These are phyloP conservation scores for Passalora sequoiae DNA, from an alignment of 2,329 filamentous ascomycete species.

Conservation along the genomic window DNA sequence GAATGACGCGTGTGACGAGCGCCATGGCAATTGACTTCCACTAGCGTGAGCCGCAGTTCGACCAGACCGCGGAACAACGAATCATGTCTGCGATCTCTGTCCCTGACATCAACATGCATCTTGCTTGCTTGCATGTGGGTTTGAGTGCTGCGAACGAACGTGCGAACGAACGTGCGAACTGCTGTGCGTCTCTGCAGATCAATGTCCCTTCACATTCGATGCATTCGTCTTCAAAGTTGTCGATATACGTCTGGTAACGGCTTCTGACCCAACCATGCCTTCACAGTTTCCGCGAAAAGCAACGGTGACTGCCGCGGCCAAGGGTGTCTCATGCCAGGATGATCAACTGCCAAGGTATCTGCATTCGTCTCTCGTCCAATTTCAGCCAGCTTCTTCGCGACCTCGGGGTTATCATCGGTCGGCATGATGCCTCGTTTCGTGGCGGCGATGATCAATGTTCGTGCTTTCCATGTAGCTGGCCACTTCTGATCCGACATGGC, in stretches of 20 bases:
- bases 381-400: conserved; percentile 19
- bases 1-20: background rate
- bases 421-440: conserved; percentile 25
- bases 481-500: conserved; percentile 12
- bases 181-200: too few relatives aligned
- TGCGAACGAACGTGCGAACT: too few relatives aligned
- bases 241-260: conserved; percentile 16
- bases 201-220: background rate
- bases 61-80: background rate
- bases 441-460: conserved; percentile 25
- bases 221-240: background rate
- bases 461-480: conserved; percentile 19
- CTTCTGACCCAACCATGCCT: conserved; percentile 17
- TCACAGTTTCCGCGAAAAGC: conserved; percentile 23
- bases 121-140: too few relatives aligned
- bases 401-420: conserved; percentile 20
- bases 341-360: conserved; percentile 19
- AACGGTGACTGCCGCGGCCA: conserved; percentile 26
- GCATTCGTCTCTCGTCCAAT: conserved; percentile 17
- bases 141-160: background rate
- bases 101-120: background rate
- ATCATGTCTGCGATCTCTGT: background rate
- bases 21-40: conserved; percentile 2
- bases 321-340: conserved; percentile 25
- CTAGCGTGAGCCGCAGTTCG: background rate